phyloP scores from a whole-genome alignment of 2,329 filamentous ascomycete genomes.

The Xylaria sp. region DNA sequence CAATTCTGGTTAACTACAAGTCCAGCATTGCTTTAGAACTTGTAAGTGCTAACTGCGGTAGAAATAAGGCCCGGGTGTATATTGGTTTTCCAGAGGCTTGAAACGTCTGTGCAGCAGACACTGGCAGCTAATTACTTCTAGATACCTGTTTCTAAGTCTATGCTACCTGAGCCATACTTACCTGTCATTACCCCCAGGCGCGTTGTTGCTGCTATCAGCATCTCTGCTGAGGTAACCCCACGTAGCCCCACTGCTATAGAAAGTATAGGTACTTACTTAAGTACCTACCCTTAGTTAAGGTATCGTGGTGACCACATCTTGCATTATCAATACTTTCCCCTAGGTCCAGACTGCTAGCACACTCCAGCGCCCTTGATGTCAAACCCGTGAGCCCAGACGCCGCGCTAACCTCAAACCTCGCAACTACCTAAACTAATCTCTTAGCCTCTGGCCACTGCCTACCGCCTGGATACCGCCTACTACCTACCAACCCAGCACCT shows the following conservation, averaged over 20 bases:
- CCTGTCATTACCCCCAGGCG: background rate
- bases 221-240: background rate
- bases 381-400: background rate
- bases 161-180: background rate
- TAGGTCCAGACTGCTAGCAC: background rate
- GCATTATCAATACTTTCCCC: background rate
- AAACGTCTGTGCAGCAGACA: background rate
- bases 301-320: background rate
- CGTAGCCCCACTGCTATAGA: background rate
- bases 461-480: background rate
- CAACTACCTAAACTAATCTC: background rate
- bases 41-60: background rate
- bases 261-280: background rate
- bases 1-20: background rate
- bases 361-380: background rate
- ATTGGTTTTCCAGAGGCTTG: background rate
- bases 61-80: background rate
- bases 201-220: background rate
- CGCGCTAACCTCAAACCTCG: conserved; percentile 11
- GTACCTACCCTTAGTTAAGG: no score
- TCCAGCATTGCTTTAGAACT: background rate
- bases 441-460: background rate
- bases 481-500: background rate
- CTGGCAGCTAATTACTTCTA: background rate
- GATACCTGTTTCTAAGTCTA: background rate